Percentiles rank a stretch among this genome's conserved stretches.
Evolutionary conservation across 805 yeast genomes (phyloP).

Genomic region (Kazachstania psychrophila): DNA sequence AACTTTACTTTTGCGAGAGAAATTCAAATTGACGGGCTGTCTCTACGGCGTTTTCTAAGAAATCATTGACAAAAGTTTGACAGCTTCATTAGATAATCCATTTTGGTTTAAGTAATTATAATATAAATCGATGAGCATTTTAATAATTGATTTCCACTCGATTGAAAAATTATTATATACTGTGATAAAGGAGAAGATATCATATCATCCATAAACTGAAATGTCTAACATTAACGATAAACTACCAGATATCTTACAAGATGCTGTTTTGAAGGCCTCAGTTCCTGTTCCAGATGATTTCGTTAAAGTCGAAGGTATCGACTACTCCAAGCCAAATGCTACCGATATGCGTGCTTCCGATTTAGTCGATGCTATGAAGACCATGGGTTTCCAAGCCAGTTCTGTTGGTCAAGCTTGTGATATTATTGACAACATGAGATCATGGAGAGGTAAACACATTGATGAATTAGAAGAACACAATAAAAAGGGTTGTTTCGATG

Average conservation of each 20-base stretch:
- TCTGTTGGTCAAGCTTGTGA: constrained; percentile 83
- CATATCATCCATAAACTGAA: no score
- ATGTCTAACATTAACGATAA: constrained; percentile 29
- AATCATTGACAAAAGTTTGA: no score
- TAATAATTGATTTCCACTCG: no score
- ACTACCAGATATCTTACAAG: constrained; percentile 69
- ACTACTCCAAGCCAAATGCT: constrained; percentile 71
- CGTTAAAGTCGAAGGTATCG: constrained; percentile 76
- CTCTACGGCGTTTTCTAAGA: no score
- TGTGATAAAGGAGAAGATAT: no score
- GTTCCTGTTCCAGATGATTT: constrained; percentile 78
- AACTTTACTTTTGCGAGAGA: no score
- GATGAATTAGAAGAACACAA: constrained; percentile 62
- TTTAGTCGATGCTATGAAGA: constrained; percentile 71
- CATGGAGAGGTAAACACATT: constrained; percentile 80
- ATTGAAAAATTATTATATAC: no score
- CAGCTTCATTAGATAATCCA: no score
- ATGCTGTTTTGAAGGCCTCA: constrained; percentile 83
- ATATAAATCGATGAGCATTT: no score
- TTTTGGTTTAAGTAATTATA: no score
- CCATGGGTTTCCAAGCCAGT: constrained; percentile 96
- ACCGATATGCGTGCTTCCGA: constrained; percentile 72
- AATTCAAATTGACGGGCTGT: no score
- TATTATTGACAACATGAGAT: constrained; percentile 83
- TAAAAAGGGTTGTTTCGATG: constrained; percentile 68